Evolutionary conservation across 1,139 yeast species (phyloP).

Genomic region (Debaryomyces nepalensis): DNA sequence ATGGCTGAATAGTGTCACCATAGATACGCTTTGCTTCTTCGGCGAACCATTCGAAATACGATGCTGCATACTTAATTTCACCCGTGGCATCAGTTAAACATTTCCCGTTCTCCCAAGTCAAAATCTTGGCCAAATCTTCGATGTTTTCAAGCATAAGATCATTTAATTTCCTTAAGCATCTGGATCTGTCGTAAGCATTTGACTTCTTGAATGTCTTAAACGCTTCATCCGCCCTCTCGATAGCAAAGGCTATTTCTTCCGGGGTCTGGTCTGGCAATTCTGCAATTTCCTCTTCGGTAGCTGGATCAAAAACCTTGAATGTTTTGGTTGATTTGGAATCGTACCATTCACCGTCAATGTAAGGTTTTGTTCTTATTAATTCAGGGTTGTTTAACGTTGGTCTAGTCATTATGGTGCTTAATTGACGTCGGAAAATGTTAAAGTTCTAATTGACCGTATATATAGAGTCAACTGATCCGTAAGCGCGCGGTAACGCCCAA

Average conservation of each 20-base stretch:
- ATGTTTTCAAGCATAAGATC: constrained; percentile 45
- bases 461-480: neutral
- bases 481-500: constrained; percentile 1
- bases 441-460: neutral
- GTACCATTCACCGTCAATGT: constrained; percentile 75
- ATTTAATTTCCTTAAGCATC: constrained; percentile 62
- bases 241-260: constrained; percentile 61
- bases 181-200: constrained; percentile 67
- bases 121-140: constrained; percentile 47
- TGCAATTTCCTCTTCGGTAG: constrained; percentile 61
- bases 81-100: constrained; percentile 46
- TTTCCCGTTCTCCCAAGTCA: constrained; percentile 52
- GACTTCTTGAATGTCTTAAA: constrained; percentile 62
- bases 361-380: constrained; percentile 61
- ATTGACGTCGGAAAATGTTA: neutral
- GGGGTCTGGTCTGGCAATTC: constrained; percentile 61
- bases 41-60: constrained; percentile 51
- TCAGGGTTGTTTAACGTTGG: constrained; percentile 54
- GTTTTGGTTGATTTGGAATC: constrained; percentile 52
- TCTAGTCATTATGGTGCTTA: constrained; percentile 21
- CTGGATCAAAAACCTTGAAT: constrained; percentile 78
- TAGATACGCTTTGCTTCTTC: constrained; percentile 49
- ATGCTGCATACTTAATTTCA: constrained; percentile 48
- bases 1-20: constrained; percentile 48
- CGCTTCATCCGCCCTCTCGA: constrained; percentile 62